These are phyloP conservation scores for Ceratorhiza oryzae-sativae DNA, from an alignment of 1,284 basidiomycete genomes.

Conservation along the genomic window DNA sequence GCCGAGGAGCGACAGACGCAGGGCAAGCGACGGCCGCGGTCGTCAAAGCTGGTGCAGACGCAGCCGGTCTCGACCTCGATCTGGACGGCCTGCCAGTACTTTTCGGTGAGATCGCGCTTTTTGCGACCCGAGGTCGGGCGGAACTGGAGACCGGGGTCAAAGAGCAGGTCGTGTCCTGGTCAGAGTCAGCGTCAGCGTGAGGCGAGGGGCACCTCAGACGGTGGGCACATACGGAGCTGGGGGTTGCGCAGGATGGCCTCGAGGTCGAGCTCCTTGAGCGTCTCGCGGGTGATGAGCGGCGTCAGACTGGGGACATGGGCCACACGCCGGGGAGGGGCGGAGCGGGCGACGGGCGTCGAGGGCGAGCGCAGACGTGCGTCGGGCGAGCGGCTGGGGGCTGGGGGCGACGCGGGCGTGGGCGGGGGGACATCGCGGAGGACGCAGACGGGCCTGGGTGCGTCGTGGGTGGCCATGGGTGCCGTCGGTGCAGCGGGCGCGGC, in stretches of 20 bases:
- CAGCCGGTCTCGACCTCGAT: constrained; percentile 83
- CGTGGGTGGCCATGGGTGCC: constrained; percentile 16
- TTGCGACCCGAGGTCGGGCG: constrained; percentile 72
- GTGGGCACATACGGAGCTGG: constrained; percentile 72
- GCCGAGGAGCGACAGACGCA: constrained; percentile 65
- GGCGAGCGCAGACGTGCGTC: constrained; percentile 30
- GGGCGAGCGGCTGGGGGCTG: background rate
- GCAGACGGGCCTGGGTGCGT: constrained; percentile 15
- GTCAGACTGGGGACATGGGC: constrained; percentile 60
- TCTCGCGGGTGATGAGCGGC: constrained; percentile 83
- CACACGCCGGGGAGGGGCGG: constrained; percentile 18
- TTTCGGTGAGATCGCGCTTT: constrained; percentile 77
- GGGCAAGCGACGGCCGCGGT: constrained; percentile 61
- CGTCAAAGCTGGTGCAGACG: constrained; percentile 81
- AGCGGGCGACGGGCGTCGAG: constrained; percentile 24
- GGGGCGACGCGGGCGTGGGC: background rate
- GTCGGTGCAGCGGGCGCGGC: background rate
- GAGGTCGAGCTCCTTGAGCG: constrained; percentile 85
- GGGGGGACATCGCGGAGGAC: background rate
- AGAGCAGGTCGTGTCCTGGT: constrained; percentile 85
- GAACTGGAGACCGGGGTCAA: constrained; percentile 79
- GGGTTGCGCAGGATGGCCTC: constrained; percentile 86
- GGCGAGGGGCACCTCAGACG: constrained; percentile 46
- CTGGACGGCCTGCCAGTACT: constrained; percentile 84
- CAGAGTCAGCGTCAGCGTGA: background rate